Evolutionary conservation across 2,329 filamentous ascomycete genomes (phyloP).

Genomic region (Moelleriella libera): DNA sequence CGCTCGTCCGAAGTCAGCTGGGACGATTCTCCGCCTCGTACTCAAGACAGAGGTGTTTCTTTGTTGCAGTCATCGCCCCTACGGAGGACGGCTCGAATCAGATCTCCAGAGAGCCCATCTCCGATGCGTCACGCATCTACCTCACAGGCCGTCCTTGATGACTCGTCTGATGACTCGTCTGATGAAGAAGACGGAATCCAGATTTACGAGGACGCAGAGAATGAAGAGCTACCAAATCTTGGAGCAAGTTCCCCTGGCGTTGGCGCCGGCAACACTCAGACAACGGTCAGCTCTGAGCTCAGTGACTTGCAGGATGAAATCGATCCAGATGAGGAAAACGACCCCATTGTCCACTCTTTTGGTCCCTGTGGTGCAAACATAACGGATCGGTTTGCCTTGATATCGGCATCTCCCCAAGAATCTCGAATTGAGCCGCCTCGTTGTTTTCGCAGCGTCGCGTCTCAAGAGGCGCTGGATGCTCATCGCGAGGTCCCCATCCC

Average conservation of each 20-base stretch:
- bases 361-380: constrained; percentile 80
- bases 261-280: neutral
- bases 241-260: constrained; percentile 5
- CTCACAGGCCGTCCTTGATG: too few species aligned
- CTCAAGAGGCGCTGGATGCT: too few species aligned
- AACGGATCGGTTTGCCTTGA: constrained; percentile 66
- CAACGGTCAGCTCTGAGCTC: constrained; percentile 38
- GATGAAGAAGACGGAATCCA: constrained; percentile 13
- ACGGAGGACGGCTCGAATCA: constrained; percentile 42
- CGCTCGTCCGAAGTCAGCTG: constrained; percentile 55
- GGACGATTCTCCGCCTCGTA: constrained; percentile 44
- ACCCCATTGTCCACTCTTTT: constrained; percentile 84
- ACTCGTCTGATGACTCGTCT: too few species aligned
- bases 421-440: constrained; percentile 23
- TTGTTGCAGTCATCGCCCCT: constrained; percentile 47
- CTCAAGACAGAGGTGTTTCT: constrained; percentile 15
- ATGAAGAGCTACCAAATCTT: constrained; percentile 28
- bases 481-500: too few species aligned
- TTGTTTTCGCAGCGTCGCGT: too few species aligned
- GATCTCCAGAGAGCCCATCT: constrained; percentile 61
- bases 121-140: constrained; percentile 13
- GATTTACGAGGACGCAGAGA: constrained; percentile 54
- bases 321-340: constrained; percentile 84
- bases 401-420: constrained; percentile 35
- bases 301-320: constrained; percentile 45